phyloP scores from a whole-genome alignment of 352 stramenopile species.

The Phytopythium mirpurense region DNA sequence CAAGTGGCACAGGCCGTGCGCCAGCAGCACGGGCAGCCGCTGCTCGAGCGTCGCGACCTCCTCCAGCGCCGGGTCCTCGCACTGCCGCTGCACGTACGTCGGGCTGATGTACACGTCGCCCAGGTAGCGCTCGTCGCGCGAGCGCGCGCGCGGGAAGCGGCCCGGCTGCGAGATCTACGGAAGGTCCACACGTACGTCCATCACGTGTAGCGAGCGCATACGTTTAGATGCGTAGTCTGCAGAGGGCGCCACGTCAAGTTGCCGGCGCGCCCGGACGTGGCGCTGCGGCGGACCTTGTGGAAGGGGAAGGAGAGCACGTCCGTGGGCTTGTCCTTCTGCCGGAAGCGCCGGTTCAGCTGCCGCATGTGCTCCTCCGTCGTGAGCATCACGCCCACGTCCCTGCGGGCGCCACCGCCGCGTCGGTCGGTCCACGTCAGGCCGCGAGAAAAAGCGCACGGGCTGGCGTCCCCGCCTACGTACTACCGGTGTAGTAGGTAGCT shows the following conservation, averaged over 20 bases:
- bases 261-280: constrained; percentile 1
- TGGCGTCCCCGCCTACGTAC: too few relatives aligned
- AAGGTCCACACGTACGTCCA: too few relatives aligned
- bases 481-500: too few relatives aligned
- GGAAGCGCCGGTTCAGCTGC: constrained; percentile 62
- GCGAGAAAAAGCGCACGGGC: constrained; percentile 2
- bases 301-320: constrained; percentile 82
- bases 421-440: constrained; percentile 7
- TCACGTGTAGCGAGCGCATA: too few relatives aligned
- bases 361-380: constrained; percentile 75
- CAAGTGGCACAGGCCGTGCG: constrained; percentile 78
- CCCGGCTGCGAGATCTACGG: constrained; percentile 52
- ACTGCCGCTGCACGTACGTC: constrained; percentile 72
- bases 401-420: constrained; percentile 10
- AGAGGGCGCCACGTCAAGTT: neutral
- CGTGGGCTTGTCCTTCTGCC: constrained; percentile 75
- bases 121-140: constrained; percentile 60
- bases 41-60: constrained; percentile 55
- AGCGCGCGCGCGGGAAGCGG: constrained; percentile 47
- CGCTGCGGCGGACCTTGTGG: constrained; percentile 41
- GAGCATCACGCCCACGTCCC: constrained; percentile 77
- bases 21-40: constrained; percentile 67
- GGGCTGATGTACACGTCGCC: constrained; percentile 84
- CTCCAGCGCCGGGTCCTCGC: constrained; percentile 45
- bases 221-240: too few relatives aligned